These are phyloP conservation scores for Calocybe gambosa DNA, from an alignment of 1,284 basidiomycete species.

Conservation along the genomic window DNA sequence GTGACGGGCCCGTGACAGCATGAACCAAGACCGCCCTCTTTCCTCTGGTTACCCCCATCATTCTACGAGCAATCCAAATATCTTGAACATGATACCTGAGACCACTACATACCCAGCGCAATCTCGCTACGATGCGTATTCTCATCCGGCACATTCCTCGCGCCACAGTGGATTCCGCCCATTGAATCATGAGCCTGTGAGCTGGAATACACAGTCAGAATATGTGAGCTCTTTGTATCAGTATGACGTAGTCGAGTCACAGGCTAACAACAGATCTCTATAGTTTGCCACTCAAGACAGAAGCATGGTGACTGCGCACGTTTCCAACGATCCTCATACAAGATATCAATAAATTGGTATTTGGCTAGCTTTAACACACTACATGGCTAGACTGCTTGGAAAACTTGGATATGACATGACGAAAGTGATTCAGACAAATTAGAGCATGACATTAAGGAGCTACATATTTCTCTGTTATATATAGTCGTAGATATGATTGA, in stretches of 20 bases:
- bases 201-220: constrained; percentile 43
- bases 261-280: constrained; percentile 6
- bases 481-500: background rate
- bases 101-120: constrained; percentile 41
- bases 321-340: constrained; percentile 29
- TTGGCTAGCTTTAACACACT: background rate
- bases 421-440: background rate
- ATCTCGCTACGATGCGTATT: constrained; percentile 45
- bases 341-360: constrained; percentile 28
- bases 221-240: constrained; percentile 41
- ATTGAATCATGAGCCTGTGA: constrained; percentile 34
- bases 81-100: constrained; percentile 55
- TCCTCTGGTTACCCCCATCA: constrained; percentile 30
- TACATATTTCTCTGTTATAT: background rate
- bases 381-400: background rate
- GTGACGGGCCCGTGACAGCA: constrained; percentile 8
- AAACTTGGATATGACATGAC: background rate
- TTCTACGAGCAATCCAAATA: constrained; percentile 34
- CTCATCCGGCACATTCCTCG: constrained; percentile 28
- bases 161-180: constrained; percentile 40
- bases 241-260: background rate
- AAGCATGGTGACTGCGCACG: constrained; percentile 26
- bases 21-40: constrained; percentile 26
- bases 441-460: background rate
- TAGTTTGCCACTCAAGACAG: constrained; percentile 28